These are phyloP conservation scores for Clavispora santaluciae DNA, from an alignment of 805 yeast species.

Conservation along the genomic window DNA sequence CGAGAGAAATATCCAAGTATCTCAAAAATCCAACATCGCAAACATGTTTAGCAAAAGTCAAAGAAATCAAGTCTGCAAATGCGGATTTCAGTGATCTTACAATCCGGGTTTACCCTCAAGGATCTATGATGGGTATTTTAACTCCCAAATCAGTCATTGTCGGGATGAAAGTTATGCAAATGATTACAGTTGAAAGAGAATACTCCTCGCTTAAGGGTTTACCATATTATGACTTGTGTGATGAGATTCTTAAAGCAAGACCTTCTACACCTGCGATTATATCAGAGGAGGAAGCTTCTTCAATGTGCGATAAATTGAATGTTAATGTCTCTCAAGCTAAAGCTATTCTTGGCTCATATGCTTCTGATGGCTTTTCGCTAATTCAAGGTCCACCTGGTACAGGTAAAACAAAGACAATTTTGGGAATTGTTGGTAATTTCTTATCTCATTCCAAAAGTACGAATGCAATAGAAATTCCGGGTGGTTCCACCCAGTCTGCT, in stretches of 20 bases:
- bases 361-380: constrained; percentile 71
- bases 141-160: constrained; percentile 60
- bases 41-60: constrained; percentile 79
- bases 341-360: constrained; percentile 74
- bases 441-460: constrained; percentile 34
- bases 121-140: constrained; percentile 48
- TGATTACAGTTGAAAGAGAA: constrained; percentile 93
- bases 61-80: constrained; percentile 61
- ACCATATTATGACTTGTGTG: constrained; percentile 72
- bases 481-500: constrained; percentile 23
- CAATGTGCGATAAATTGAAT: constrained; percentile 45
- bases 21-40: constrained; percentile 26
- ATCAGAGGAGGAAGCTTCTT: constrained; percentile 33
- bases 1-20: constrained; percentile 19
- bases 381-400: constrained; percentile 99
- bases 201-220: constrained; percentile 78
- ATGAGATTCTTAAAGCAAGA: constrained; percentile 59
- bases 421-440: constrained; percentile 83
- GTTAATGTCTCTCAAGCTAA: constrained; percentile 88
- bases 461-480: constrained; percentile 18
- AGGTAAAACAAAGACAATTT: constrained; percentile 95
- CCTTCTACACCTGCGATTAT: constrained; percentile 45
- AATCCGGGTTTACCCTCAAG: constrained; percentile 56
- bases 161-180: constrained; percentile 73
- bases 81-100: constrained; percentile 73